Base-by-base conservation (phyloP, 148 eudicot species). In the Dysphania ambrosioides region DNA sequence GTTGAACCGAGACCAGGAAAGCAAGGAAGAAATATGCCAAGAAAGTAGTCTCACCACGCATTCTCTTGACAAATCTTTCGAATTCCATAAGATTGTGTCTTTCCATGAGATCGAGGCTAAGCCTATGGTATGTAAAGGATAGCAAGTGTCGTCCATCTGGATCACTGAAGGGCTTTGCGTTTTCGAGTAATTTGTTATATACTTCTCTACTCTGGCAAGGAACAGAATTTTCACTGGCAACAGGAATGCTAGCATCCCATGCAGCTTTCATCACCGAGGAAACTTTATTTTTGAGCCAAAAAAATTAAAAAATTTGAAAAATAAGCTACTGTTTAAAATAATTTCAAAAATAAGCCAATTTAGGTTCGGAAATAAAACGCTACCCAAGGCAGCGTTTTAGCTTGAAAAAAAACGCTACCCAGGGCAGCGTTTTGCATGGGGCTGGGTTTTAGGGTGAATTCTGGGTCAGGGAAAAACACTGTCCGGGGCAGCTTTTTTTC, bases 191-290 rank as follows among this genome's bases (percentile, higher is more conserved):
- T 83, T 81, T 83, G 79, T 85, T 89, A 83, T 86, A 96, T 57
- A 82, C 88, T 79, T 87, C 94, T 84, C 91, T 86, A 61, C 81
- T 87, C 76, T 86, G 85, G 81, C 97, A 96, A 66, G 94, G 80
- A 79, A 92, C 75, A 68, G 87, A 79, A 76, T 96, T 96, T 82
- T 90, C 94, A 73, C 97, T 82, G 26, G 86, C 72, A 83, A 96
- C 82, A 29, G 86, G 90, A 77, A 92, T 72, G 35, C 80, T 75
- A 74, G 73, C 86, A 86, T 96, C 99, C 99, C 91, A 90, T 62
- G 97, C 97, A 83, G 93, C 92, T 84, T 96, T 96, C 72, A 90
- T 73, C 72, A 90, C 94, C 99, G n/a, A n/a, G n/a, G n/a, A n/a
- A n/a, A n/a, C n/a, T n/a, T n/a, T n/a, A n/a, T n/a, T n/a, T n/a